Conservation (phyloP, 192 early-diverging fungal genomes). For the Coemansia sp. region DNA sequence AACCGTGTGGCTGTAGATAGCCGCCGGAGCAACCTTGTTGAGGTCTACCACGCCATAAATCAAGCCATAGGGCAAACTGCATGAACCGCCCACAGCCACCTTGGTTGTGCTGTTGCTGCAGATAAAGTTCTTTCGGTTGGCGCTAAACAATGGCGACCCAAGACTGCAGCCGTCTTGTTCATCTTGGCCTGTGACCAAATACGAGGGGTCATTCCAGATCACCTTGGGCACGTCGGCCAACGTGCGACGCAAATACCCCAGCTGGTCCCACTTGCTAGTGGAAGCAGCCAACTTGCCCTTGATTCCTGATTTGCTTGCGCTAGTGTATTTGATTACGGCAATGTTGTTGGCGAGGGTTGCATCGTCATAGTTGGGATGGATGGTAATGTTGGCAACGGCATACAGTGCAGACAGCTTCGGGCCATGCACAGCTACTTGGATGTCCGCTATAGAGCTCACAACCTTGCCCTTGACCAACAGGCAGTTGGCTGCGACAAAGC, state of each 20-base stretch:
- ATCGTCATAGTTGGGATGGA: constrained; percentile 24
- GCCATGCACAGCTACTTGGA: constrained; percentile 25
- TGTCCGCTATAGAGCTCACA: neutral
- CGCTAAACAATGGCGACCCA: constrained; percentile 31
- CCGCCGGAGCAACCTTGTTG: constrained; percentile 15
- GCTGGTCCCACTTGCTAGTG: constrained; percentile 13
- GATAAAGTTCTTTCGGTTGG: constrained; percentile 26
- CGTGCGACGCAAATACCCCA: constrained; percentile 19
- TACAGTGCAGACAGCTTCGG: constrained; percentile 2
- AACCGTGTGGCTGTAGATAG: constrained; percentile 41
- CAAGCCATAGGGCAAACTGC: constrained; percentile 30
- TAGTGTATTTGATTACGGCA: constrained; percentile 25
- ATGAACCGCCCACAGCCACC: constrained; percentile 12
- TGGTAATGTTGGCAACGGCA: constrained; percentile 4
- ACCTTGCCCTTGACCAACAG: constrained; percentile 8
- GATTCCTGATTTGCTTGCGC: neutral
- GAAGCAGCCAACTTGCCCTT: neutral
- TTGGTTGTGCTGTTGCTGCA: constrained; percentile 17
- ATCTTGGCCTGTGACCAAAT: constrained; percentile 2
- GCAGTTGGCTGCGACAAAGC: constrained; percentile 34
- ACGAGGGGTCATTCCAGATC: constrained; percentile 14
- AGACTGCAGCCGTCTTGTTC: constrained; percentile 9
- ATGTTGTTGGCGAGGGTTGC: constrained; percentile 40
- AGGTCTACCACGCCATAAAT: constrained; percentile 22
- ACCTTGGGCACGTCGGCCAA: constrained; percentile 3